Conservation (phyloP, 352 stramenopile species). For the Achlya hypogyna region DNA sequence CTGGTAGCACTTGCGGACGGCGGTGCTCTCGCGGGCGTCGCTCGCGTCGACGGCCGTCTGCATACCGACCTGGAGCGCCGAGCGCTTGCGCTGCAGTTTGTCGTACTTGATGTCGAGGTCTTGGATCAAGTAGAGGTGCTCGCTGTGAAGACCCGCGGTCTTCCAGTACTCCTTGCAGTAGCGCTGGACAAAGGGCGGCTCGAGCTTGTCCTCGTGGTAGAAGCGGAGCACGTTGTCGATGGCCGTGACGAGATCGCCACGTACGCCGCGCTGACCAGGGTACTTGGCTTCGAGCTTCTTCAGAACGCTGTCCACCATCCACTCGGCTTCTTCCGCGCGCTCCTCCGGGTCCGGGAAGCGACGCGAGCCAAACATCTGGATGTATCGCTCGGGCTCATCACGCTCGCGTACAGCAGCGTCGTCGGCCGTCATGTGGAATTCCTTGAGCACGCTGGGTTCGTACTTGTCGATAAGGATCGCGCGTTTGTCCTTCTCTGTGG, state of each 20-base stretch:
- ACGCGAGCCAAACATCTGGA: slow-evolving; percentile 58
- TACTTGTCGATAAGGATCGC: slow-evolving; percentile 81
- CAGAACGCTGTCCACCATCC: slow-evolving; percentile 82
- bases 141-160: slow-evolving; percentile 63
- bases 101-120: slow-evolving; percentile 85
- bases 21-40: slow-evolving; percentile 60
- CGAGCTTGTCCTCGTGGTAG: slow-evolving; percentile 84
- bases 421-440: slow-evolving; percentile 85
- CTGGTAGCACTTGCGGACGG: slow-evolving; percentile 78
- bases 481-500: slow-evolving; percentile 60
- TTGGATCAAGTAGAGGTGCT: slow-evolving; percentile 79
- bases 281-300: slow-evolving; percentile 59
- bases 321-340: slow-evolving; percentile 78
- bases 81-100: slow-evolving; percentile 75
- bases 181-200: slow-evolving; percentile 81
- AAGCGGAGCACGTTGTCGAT: slow-evolving; percentile 84
- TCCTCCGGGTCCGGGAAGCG: slow-evolving; percentile 78
- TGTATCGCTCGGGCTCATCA: slow-evolving; percentile 73
- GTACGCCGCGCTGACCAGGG: slow-evolving; percentile 36
- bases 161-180: slow-evolving; percentile 89
- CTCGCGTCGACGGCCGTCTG: slow-evolving; percentile 56
- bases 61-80: slow-evolving; percentile 61
- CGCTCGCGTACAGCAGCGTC: slow-evolving; percentile 68
- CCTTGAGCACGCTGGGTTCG: slow-evolving; percentile 76
- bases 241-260: slow-evolving; percentile 76